A percentile compares a stretch with the other conserved stretches of the same genome.
These are phyloP conservation scores for Leishmania arabica DNA, from an alignment of 208 protist species.

Conservation along the genomic window DNA sequence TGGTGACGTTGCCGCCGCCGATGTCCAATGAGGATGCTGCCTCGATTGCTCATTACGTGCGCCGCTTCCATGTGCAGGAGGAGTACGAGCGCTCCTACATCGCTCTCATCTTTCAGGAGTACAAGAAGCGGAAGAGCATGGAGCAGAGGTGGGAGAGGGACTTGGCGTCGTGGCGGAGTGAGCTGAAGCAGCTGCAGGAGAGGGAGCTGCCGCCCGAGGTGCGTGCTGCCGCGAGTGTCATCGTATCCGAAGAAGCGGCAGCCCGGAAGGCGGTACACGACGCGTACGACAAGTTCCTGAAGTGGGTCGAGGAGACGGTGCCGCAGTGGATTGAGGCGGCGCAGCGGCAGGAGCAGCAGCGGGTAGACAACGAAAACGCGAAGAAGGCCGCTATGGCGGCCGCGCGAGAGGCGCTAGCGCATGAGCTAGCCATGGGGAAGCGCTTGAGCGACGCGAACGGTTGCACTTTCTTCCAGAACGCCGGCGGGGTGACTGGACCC, in stretches of 20 bases:
- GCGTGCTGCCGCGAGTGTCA: slow-evolving; percentile 24
- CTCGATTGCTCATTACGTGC: slow-evolving; percentile 12
- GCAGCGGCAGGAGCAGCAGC: slow-evolving; percentile 33
- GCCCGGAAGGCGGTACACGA: slow-evolving; percentile 33
- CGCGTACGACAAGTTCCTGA: slow-evolving; percentile 54
- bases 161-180: slow-evolving; percentile 17
- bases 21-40: slow-evolving; percentile 26
- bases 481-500: background rate
- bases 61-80: slow-evolving; percentile 15
- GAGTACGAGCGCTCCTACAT: slow-evolving; percentile 53
- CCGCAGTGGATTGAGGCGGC: slow-evolving; percentile 68
- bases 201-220: slow-evolving; percentile 51
- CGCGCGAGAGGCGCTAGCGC: slow-evolving; percentile 57
- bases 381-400: slow-evolving; percentile 53
- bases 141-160: slow-evolving; percentile 41
- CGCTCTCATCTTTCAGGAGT: slow-evolving; percentile 75
- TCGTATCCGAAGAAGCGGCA: slow-evolving; percentile 33
- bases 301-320: slow-evolving; percentile 55
- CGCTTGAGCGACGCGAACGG: slow-evolving; percentile 5
- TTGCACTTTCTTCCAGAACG: background rate
- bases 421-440: slow-evolving; percentile 47
- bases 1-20: slow-evolving; percentile 31
- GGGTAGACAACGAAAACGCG: slow-evolving; percentile 32
- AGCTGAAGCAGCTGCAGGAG: slow-evolving; percentile 31
- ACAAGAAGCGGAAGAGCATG: slow-evolving; percentile 69